Evolutionary conservation across 306 rosid genomes (phyloP).

Genomic region (Inga leiocalycina): DNA sequence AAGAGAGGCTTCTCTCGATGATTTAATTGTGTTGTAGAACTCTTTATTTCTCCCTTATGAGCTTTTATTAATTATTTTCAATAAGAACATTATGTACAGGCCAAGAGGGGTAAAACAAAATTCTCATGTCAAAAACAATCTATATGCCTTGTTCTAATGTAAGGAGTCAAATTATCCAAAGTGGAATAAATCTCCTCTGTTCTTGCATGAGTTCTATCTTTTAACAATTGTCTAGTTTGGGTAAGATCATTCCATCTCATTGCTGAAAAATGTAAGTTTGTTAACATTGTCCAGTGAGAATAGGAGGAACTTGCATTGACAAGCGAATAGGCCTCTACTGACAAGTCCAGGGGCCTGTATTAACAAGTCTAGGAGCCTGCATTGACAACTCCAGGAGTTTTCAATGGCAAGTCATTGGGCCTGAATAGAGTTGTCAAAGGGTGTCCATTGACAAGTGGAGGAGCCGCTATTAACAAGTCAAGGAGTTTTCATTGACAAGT

Average conservation of each 20-base stretch:
- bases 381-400: no score
- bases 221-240: conserved; percentile 52
- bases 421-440: no score
- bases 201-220: conserved; percentile 49
- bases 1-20: conserved; percentile 43
- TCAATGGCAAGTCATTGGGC: no score
- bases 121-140: conserved; percentile 20
- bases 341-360: no score
- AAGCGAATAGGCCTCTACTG: no score
- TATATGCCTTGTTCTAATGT: conserved; percentile 34
- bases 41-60: neutral
- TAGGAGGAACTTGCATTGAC: no score
- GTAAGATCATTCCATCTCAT: conserved; percentile 52
- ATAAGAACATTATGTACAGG: neutral
- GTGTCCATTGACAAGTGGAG: no score
- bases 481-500: no score
- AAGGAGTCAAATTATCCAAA: conserved; percentile 38
- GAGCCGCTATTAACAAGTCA: no score
- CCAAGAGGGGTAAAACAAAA: neutral
- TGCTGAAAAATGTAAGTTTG: conserved; percentile 53
- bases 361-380: no score
- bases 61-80: neutral
- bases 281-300: conserved; percentile 13
- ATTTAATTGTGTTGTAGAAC: conserved; percentile 34
- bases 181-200: conserved; percentile 43